Conservation (phyloP, 345 rosid species). For the Gossypium australe region DNA sequence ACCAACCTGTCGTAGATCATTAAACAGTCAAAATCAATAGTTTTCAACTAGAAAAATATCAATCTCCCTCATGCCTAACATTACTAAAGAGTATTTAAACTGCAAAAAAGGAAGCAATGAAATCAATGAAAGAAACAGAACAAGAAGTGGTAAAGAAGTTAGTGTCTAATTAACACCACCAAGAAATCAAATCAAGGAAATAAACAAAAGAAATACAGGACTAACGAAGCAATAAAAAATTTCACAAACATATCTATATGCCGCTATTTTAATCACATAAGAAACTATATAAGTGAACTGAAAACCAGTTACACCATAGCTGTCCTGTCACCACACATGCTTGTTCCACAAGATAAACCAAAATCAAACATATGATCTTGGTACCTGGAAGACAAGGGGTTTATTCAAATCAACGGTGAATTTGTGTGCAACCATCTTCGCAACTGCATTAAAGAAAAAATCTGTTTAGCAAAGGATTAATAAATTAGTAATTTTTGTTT, state of each 20-base stretch:
- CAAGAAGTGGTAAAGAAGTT: not conserved
- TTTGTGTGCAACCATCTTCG: constrained; percentile 73
- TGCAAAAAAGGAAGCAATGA: not conserved
- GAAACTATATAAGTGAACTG: not conserved
- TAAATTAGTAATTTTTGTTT: not conserved
- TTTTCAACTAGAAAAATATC: not conserved
- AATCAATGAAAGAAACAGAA: not conserved
- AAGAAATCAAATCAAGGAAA: not conserved
- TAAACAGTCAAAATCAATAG: constrained; percentile 10
- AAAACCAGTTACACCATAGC: not conserved
- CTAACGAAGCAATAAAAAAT: not conserved
- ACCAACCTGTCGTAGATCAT: constrained; percentile 62
- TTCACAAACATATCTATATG: not conserved
- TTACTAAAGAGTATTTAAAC: constrained; percentile 1
- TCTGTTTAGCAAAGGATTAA: not conserved
- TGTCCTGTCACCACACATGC: not conserved
- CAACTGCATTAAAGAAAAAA: constrained; percentile 12
- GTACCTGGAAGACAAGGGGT: constrained; percentile 92
- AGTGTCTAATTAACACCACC: not conserved
- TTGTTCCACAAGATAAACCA: not conserved
- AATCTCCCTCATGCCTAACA: not conserved
- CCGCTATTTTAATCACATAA: not conserved
- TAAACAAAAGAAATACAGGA: not conserved
- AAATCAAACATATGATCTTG: not conserved
- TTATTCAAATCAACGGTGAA: constrained; percentile 79